Percentiles rank a stretch among this genome's conserved stretches.
Conservation (phyloP, 306 rosid genomes). For the Sicyos edulis region DNA sequence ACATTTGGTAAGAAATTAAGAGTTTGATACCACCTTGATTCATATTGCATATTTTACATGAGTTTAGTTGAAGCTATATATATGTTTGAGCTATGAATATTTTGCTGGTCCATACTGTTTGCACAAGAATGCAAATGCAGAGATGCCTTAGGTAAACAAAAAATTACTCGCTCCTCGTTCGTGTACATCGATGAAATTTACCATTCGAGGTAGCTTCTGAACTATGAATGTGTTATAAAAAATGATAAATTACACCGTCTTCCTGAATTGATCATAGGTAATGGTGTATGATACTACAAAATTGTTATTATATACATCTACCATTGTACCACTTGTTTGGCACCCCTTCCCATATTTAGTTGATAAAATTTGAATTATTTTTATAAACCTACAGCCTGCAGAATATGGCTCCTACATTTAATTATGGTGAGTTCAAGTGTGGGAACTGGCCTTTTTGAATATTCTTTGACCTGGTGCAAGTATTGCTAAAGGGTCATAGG, state of each 20-base stretch:
- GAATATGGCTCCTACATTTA: too few species aligned
- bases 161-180: background rate
- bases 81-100: too few species aligned
- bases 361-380: too few species aligned
- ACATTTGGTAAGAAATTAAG: background rate
- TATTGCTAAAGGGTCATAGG: constrained; percentile 81
- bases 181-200: background rate
- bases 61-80: too few species aligned
- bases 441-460: constrained; percentile 45
- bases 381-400: too few species aligned
- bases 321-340: too few species aligned
- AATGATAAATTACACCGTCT: background rate
- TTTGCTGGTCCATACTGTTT: background rate
- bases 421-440: background rate
- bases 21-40: background rate
- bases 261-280: background rate
- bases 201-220: background rate
- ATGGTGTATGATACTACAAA: constrained; percentile 15
- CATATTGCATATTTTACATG: too few species aligned
- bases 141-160: background rate
- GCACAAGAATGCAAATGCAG: constrained; percentile 6
- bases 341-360: too few species aligned
- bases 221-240: constrained; percentile 4
- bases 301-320: constrained; percentile 16
- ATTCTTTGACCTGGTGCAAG: constrained; percentile 88